Conservation (phyloP, 129 eudicot species). For the Helichrysum umbraculigerum region DNA sequence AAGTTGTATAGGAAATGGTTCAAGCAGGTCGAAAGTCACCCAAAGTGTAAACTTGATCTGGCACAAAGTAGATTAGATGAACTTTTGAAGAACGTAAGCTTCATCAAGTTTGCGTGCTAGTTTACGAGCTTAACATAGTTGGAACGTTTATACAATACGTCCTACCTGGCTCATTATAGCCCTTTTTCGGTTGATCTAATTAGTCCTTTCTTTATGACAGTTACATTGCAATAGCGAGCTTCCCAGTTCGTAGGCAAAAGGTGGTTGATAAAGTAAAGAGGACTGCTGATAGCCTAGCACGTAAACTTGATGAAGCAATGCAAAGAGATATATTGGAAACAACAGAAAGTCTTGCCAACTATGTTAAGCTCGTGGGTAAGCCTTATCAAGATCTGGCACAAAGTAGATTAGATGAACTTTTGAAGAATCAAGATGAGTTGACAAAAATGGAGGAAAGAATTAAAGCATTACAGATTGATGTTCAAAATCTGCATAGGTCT, state of each 20-base stretch:
- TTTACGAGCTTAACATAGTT: no score
- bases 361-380: conserved; percentile 57
- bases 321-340: conserved; percentile 66
- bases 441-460: conserved; percentile 59
- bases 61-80: no score
- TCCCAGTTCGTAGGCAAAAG: conserved; percentile 71
- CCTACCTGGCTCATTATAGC: background rate
- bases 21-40: no score
- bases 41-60: no score
- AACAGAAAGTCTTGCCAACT: conserved; percentile 48
- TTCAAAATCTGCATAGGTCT: conserved; percentile 78
- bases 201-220: conserved; percentile 36
- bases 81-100: no score
- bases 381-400: conserved; percentile 82
- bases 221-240: conserved; percentile 74
- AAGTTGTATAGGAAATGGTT: no score
- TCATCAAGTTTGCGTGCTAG: no score
- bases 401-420: conserved; percentile 59
- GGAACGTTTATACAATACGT: no score
- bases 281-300: conserved; percentile 64
- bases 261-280: conserved; percentile 75
- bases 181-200: conserved; percentile 21
- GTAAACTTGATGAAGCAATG: conserved; percentile 88
- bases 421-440: conserved; percentile 54
- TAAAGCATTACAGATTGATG: conserved; percentile 58